Evolutionary conservation across 23 red algal genomes (phyloP), one percentile per base, ranked within the genome.

Genomic region (Rhodosorus marinus): DNA sequence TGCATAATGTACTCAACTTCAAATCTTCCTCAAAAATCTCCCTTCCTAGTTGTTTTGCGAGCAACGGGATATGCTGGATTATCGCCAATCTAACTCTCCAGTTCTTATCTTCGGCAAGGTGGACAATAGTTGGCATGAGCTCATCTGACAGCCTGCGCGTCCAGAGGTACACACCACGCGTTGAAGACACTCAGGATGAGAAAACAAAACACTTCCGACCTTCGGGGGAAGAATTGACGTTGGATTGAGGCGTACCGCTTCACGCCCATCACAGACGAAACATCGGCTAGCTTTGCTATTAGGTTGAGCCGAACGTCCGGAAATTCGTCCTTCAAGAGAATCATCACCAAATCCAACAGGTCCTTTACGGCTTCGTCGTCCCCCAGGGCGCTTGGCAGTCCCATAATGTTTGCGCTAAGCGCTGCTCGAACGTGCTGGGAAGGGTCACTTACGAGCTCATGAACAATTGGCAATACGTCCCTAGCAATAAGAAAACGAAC

Each of bases 21-120:
- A 42, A 68, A 36, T 95, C 71, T 21, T 72, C 74, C 29, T 95
- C 70, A 41, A 95, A 95, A 47, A 82, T 75, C 11, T 69, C 60
- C 14, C 66, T 51, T 2, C 88, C 88, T 5, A 95, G 64, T 52
- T 95, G 77, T 27, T 69, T 60, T 2, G 88, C 88, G 51, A 95
- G 67, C 57, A 80, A 50, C 2, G 76, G 70, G 35, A 84, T 95
- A 29, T 76, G 70, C 33, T 83, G 60, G 35, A 95, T 84, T 32
- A 74, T 84, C 20, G 88, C 88, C 22, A 80, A 50, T 40, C 88
- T 70, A 26, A 95, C 80, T 15, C 88, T 67, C 88, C 88, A 95
- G 49, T 95, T 95, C 36, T 76, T 75, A 57, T 95, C 88, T 70
- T 95, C 72, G 19, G 88, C 72, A 21, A 95, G 56, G 50, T 95